Evolutionary conservation across 2,329 filamentous ascomycete species (phyloP), one percentile per base, ranked within the genome.

Genomic region (Nakataea oryzae): DNA sequence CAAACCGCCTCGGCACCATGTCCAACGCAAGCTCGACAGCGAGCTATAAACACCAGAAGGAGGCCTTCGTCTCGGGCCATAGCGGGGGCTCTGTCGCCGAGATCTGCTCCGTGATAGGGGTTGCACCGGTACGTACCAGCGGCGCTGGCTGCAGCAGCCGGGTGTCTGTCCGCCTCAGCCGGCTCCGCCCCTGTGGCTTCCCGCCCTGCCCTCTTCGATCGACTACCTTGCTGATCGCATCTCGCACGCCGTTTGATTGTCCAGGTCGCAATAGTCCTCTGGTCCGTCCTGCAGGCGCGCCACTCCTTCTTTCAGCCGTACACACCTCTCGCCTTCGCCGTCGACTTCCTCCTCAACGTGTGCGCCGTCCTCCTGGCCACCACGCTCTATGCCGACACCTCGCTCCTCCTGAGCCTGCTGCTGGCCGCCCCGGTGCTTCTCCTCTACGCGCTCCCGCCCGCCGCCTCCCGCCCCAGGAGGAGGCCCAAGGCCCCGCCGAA

Each of bases 61-160:
- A 96, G 79, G 91, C 91, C 71, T 96, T 96, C 74, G 95, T 99
- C 70, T 96, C 93, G 62, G 90, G 92, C 73, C 85, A 96, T 32
- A 87, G 88, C 8, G 95, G 95, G 54, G 91, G 95, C 63, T 83
- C 86, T 34, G 86, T 96, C 64, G 78, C 82, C 67, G 95, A 99
- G 73, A 93, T 99, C 77, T 93, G 93, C 73, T 83, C 85, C 69
- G 90, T 97, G 68, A 91, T 90, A 58, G 83, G 90, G 59, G 88
- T 96, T 66, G 91, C 91, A 71, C 87, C 93, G 71, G 95, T 97
- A 83, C 71, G 84, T 74, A 64, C 17, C 32, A n/a, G 29, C 12
- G 2, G 24, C 17, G 24, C 24, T 56, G n/a, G n/a, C n/a, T n/a
- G n/a, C n/a, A 70, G 65, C 62, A 57, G 55, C 62, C n/a, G 8